Evolutionary conservation across 345 rosid species (phyloP), one percentile per base, ranked within the genome.

Genomic region (Sonneratia caseolaris): DNA sequence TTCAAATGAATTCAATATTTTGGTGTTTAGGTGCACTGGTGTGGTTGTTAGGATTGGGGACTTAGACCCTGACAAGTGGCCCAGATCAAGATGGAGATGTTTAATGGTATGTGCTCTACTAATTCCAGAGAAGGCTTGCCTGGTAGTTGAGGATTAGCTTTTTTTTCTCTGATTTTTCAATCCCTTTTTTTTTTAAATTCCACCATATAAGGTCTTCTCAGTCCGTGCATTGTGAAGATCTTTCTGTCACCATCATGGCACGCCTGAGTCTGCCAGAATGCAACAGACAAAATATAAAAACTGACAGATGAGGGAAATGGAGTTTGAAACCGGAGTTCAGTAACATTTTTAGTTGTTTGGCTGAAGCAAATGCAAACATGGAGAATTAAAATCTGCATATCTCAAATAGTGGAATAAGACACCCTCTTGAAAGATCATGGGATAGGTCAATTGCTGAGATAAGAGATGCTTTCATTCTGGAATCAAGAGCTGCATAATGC

Each of bases 71-170:
- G 86, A 83, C 77, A 79, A 86, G 75, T 93, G 98, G 98, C 92
- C 94, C 36, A 87, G 85, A 76, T 93, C 98, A 45, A 91, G 89
- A 82, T 93, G 98, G 98, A 88, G 93, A 76, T 91, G 92, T 85
- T 77, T 93, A 72, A 81, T 78, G 94, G 98, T 93, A 64, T 73
- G 84, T 77, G 76, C 72, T 68, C 16, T 37, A n/a, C 37, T 70
- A 57, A 13, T 69, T 18, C 57, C 48, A 10, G n/a, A 10, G 64
- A 57, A 35, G 13, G 18, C 59, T 53, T 16, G 7, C 1, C 5
- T 53, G n/a, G 16, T 53, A 4, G 19, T 22, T 13, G 37, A 59
- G 64, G 64, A 62, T 22, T 7, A 22, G 64, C 64, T 57, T 57
- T 57, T n/a, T 2, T 57, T 21, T 22, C 1, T 57, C 10, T 1